Percentiles rank a stretch among this genome's conserved stretches.
Evolutionary conservation across 2,329 filamentous ascomycete species (phyloP).

Genomic region (Colletotrichum kahawae): DNA sequence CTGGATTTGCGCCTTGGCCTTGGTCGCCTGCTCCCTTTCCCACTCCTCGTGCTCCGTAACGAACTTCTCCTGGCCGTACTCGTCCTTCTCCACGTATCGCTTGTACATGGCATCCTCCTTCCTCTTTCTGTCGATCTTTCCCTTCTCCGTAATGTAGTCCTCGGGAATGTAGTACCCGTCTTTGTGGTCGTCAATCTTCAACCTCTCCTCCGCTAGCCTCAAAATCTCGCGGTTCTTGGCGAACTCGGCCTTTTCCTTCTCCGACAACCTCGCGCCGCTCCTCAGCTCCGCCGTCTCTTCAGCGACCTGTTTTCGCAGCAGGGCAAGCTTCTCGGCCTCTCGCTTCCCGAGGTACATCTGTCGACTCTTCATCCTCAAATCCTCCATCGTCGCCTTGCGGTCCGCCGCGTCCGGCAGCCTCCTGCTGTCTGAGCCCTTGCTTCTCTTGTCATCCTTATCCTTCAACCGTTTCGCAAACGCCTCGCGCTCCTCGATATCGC

Average conservation of each 20-base stretch:
- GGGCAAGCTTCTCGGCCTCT: constrained; percentile 81
- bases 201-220: constrained; percentile 80
- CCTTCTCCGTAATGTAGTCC: constrained; percentile 93
- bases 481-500: constrained; percentile 77
- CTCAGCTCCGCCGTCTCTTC: constrained; percentile 85
- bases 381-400: constrained; percentile 74
- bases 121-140: constrained; percentile 83
- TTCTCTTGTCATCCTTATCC: constrained; percentile 72
- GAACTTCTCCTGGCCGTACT: constrained; percentile 86
- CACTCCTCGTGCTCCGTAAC: constrained; percentile 95
- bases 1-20: constrained; percentile 85
- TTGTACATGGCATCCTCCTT: constrained; percentile 92
- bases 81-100: constrained; percentile 85
- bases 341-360: constrained; percentile 95
- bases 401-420: constrained; percentile 69
- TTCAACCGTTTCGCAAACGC: constrained; percentile 80
- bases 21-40: constrained; percentile 88
- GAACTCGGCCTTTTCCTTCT: constrained; percentile 85
- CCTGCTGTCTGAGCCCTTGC: constrained; percentile 63
- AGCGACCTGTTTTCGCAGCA: constrained; percentile 88
- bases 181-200: constrained; percentile 87
- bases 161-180: constrained; percentile 95
- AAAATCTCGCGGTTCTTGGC: constrained; percentile 85
- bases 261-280: constrained; percentile 76
- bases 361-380: constrained; percentile 81